Conservation (phyloP, 1,284 basidiomycete species). For the Ceraceosorus guamensis region DNA sequence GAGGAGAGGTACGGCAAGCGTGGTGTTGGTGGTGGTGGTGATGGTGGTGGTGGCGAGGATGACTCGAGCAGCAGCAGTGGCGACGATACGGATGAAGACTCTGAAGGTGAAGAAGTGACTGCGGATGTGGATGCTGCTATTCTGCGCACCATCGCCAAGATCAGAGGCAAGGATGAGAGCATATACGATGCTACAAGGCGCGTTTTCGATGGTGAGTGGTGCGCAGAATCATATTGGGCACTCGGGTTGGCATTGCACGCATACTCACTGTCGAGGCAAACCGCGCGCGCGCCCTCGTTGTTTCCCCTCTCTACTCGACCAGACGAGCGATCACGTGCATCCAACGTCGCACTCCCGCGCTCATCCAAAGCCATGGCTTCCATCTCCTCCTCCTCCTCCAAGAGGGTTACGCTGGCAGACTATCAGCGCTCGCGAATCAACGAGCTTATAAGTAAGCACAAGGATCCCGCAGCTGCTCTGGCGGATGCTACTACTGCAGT, state of each 20-base stretch:
- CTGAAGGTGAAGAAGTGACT: slow-evolving; percentile 89
- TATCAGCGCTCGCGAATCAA: slow-evolving; percentile 42
- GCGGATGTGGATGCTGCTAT: slow-evolving; percentile 92
- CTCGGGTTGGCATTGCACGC: too few species aligned
- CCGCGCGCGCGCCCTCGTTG: too few species aligned
- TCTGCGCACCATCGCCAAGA: slow-evolving; percentile 77
- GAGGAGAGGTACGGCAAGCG: slow-evolving; percentile 37
- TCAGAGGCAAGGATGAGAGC: slow-evolving; percentile 72
- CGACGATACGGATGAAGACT: slow-evolving; percentile 75
- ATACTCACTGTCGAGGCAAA: too few species aligned
- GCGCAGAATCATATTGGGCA: neutral
- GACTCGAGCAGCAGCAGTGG: slow-evolving; percentile 24
- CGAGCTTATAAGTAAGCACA: slow-evolving; percentile 36
- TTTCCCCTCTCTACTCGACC: too few species aligned
- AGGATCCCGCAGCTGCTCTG: slow-evolving; percentile 38
- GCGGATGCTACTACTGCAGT: slow-evolving; percentile 39
- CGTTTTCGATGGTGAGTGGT: slow-evolving; percentile 34
- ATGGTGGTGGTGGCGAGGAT: slow-evolving; percentile 14
- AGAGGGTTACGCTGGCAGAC: slow-evolving; percentile 42
- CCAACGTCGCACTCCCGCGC: neutral
- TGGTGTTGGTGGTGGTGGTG: slow-evolving; percentile 7
- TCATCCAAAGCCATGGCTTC: neutral
- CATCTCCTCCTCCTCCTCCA: slow-evolving; percentile 14
- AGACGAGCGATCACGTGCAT: slow-evolving; percentile 8
- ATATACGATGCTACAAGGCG: slow-evolving; percentile 62